These are phyloP conservation scores for Metarhizium rileyi DNA, from an alignment of 2,329 filamentous ascomycete species.

Conservation along the genomic window DNA sequence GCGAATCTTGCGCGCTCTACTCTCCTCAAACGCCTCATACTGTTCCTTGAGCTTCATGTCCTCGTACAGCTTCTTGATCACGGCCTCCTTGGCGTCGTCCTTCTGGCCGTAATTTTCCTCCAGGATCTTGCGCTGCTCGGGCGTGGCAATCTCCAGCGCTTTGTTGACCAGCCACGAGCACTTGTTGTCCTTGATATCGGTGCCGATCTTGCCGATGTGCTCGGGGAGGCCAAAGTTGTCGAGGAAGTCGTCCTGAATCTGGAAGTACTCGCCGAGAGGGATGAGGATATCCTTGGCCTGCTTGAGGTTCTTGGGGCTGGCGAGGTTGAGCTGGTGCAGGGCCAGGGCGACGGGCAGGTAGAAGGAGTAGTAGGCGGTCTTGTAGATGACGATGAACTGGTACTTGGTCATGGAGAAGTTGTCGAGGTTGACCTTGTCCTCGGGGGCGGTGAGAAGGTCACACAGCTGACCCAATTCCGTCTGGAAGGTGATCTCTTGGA, in stretches of 20 bases:
- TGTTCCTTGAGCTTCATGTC: conserved; percentile 75
- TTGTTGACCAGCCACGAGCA: conserved; percentile 98
- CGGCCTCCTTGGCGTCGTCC: conserved; percentile 70
- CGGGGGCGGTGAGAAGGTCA: conserved; percentile 90
- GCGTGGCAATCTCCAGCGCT: conserved; percentile 68
- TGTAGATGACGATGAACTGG: conserved; percentile 97
- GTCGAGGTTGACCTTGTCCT: conserved; percentile 83
- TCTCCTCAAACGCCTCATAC: conserved; percentile 86
- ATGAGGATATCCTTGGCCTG: conserved; percentile 87
- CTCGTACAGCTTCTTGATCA: conserved; percentile 80
- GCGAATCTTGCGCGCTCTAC: conserved; percentile 67
- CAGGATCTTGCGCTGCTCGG: conserved; percentile 79
- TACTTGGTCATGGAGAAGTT: conserved; percentile 97
- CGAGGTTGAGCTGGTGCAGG: conserved; percentile 74
- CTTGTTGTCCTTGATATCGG: conserved; percentile 99
- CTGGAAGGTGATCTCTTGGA: conserved; percentile 89
- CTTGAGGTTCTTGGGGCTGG: conserved; percentile 81
- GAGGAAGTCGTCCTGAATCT: conserved; percentile 97
- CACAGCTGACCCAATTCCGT: conserved; percentile 93
- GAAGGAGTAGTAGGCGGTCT: conserved; percentile 99
- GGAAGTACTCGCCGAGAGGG: conserved; percentile 97
- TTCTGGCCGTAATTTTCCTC: conserved; percentile 93
- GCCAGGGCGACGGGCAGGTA: conserved; percentile 93
- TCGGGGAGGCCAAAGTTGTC: conserved; percentile 93
- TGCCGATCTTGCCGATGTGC: conserved; percentile 96